Evolutionary conservation across 2,329 filamentous ascomycete species (phyloP), one percentile per base, ranked within the genome.

Genomic region (Aureobasidium sp.): DNA sequence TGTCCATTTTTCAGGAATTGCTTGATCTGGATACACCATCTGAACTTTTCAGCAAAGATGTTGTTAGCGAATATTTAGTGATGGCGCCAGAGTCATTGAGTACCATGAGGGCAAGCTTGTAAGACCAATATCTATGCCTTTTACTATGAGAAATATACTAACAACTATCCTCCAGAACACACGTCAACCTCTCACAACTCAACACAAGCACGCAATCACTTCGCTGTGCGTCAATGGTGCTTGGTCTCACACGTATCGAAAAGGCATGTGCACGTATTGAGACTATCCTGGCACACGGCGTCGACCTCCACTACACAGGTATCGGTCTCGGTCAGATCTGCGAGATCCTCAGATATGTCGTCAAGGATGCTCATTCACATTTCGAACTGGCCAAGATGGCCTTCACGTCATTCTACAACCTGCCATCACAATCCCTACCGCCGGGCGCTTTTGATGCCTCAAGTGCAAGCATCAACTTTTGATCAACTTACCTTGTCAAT

Each of bases 1-100:
- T 61, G 57, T 26, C 2, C 13, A 27, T 61, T 6, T 61, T 61
- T 5, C 47, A 52, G n/a, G 57, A 61, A n/a, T n/a, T 61, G 13
- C 57, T 61, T 7, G 57, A 61, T 10, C 47, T 61, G 9, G 57
- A 61, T n/a, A n/a, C 57, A 26, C 47, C 57, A 26, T 29, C 13
- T 13, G 57, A 61, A 17, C 5, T 17, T 10, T 61, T 61, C 27
- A 61, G 57, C 47, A 61, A 37, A 12, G 37, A 51, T 13, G 29
- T 61, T 26, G 37, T 61, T 3, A 20, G 37, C 37, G 57, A 61
- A 17, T 61, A 44, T 27, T 29, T 52, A 9, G 27, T 34, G 20
- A 43, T 61, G 46, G 57, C 36, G 10, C 36, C 46, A 15, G 36
- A 43, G 47, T 15, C 17, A 7, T 37, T 61, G 17, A 17, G 24